These are phyloP conservation scores for Gossypium stocksii DNA, from an alignment of 345 rosid genomes.

Conservation along the genomic window DNA sequence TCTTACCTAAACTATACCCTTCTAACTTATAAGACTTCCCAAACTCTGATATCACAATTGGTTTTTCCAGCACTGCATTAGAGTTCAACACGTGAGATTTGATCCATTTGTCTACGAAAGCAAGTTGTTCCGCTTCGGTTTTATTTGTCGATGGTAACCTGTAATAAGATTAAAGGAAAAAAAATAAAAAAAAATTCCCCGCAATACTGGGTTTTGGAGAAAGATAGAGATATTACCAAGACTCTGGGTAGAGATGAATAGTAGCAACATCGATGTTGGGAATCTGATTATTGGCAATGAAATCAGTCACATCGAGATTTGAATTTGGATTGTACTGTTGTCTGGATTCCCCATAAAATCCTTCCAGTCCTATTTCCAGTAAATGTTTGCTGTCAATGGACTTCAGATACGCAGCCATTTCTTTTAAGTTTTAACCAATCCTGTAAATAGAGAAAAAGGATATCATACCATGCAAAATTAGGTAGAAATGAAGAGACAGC, in stretches of 20 bases:
- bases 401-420: slow-evolving; percentile 63
- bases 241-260: slow-evolving; percentile 64
- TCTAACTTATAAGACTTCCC: slow-evolving; percentile 46
- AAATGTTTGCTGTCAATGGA: slow-evolving; percentile 57
- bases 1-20: slow-evolving; percentile 40
- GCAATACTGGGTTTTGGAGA: too few relatives aligned
- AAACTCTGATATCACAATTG: slow-evolving; percentile 53
- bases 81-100: slow-evolving; percentile 43
- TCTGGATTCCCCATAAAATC: slow-evolving; percentile 56
- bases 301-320: slow-evolving; percentile 45
- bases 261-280: slow-evolving; percentile 61
- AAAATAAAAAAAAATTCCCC: too few relatives aligned
- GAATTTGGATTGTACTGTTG: slow-evolving; percentile 40
- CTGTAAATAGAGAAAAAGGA: slow-evolving; percentile 19
- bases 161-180: slow-evolving; percentile 1
- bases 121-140: slow-evolving; percentile 31
- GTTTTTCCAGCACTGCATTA: slow-evolving; percentile 38
- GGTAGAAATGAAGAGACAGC: not conserved
- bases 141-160: slow-evolving; percentile 39
- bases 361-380: slow-evolving; percentile 72
- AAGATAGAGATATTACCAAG: slow-evolving; percentile 40
- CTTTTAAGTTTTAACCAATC: slow-evolving; percentile 48
- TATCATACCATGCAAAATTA: not conserved
- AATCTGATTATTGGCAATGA: slow-evolving; percentile 55
- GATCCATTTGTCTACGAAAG: slow-evolving; percentile 51